Evolutionary conservation across 345 rosid species (phyloP).

Genomic region (Moricandia arvensis): DNA sequence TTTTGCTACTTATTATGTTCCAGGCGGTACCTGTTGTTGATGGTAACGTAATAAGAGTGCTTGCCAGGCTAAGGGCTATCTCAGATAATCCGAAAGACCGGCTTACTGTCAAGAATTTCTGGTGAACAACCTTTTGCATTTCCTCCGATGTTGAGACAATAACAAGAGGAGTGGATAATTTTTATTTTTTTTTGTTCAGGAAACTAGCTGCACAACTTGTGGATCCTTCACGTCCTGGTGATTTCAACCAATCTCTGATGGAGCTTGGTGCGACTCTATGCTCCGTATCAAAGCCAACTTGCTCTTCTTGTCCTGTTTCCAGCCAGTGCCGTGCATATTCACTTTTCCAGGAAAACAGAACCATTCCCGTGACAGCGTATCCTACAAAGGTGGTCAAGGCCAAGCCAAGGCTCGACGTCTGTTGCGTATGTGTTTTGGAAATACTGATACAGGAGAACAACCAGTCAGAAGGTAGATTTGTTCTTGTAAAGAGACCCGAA

Average conservation of each 20-base stretch:
- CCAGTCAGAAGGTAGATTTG: constrained; percentile 53
- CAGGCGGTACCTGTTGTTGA: constrained; percentile 77
- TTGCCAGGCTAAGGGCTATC: constrained; percentile 72
- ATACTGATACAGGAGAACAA: constrained; percentile 43
- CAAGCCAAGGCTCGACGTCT: constrained; percentile 67
- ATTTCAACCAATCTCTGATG: constrained; percentile 94
- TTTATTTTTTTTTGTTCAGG: constrained; percentile 43
- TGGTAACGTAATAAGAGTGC: constrained; percentile 74
- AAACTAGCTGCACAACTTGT: constrained; percentile 86
- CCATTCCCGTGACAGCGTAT: constrained; percentile 61
- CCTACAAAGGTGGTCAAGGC: constrained; percentile 68
- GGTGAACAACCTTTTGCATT: constrained; percentile 48
- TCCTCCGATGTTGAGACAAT: neutral
- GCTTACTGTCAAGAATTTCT: constrained; percentile 53
- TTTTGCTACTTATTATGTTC: constrained; percentile 24
- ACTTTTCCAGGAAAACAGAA: constrained; percentile 48
- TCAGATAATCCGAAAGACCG: constrained; percentile 84
- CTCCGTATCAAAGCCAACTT: constrained; percentile 65
- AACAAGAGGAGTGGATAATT: constrained; percentile 4
- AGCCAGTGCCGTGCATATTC: constrained; percentile 65
- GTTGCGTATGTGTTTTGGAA: constrained; percentile 83
- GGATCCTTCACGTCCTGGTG: constrained; percentile 78
- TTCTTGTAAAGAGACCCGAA: constrained; percentile 80
- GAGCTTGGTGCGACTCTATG: constrained; percentile 96
- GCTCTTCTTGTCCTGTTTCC: constrained; percentile 79